A percentile compares a stretch with the other conserved stretches of the same genome.
Conservation (phyloP, 2,329 filamentous ascomycete genomes). For the Alternaria angustiovoidea region DNA sequence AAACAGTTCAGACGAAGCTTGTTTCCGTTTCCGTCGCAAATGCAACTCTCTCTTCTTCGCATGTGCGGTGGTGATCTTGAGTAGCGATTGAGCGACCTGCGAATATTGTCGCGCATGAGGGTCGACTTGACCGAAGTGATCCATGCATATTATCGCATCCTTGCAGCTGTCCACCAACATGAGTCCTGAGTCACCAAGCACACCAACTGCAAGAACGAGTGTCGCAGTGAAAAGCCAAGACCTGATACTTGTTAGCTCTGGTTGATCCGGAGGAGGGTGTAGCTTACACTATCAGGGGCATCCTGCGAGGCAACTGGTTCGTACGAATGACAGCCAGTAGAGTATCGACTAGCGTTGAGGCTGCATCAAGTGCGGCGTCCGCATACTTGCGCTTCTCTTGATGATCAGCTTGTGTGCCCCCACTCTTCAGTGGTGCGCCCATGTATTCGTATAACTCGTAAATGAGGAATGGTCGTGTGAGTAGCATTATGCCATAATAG, state of each 20-base stretch:
- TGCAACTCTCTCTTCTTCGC: constrained; percentile 35
- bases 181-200: constrained; percentile 34
- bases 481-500: constrained; percentile 63
- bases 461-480: constrained; percentile 63
- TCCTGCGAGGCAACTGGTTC: constrained; percentile 35
- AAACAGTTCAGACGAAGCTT: constrained; percentile 42
- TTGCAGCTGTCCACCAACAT: constrained; percentile 32
- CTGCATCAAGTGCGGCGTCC: constrained; percentile 43
- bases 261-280: not conserved
- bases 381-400: constrained; percentile 40
- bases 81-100: constrained; percentile 34
- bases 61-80: constrained; percentile 36
- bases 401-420: constrained; percentile 35
- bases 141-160: constrained; percentile 34
- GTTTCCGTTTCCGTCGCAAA: constrained; percentile 33
- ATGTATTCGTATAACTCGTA: constrained; percentile 57
- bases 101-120: constrained; percentile 44
- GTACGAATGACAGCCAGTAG: constrained; percentile 29
- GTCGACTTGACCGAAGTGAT: constrained; percentile 39
- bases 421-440: constrained; percentile 42
- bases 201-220: constrained; percentile 38
- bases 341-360: constrained; percentile 38
- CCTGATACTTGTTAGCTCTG: constrained; percentile 16
- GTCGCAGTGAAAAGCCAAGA: constrained; percentile 45
- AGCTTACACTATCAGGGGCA: constrained; percentile 44